Conservation (phyloP, 805 yeast species). For the Priceomyces fermenticarens region DNA sequence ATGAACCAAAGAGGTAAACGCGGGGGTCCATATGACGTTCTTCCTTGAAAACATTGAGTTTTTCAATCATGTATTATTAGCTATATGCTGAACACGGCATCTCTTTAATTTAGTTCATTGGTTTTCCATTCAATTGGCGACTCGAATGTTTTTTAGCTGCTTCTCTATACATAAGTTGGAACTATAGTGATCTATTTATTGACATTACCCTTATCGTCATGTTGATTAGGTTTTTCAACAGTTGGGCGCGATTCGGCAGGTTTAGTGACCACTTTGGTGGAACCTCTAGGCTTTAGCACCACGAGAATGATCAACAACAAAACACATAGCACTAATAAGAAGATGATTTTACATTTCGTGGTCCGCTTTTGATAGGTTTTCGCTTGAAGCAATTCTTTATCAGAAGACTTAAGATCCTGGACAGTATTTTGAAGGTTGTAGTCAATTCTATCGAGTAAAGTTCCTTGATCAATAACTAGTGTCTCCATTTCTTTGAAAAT, state of each 20-base stretch:
- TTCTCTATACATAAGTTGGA: too few relatives aligned
- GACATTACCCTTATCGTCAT: neutral
- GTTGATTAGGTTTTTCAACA: neutral
- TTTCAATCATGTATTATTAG: constrained; percentile 3
- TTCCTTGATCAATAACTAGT: constrained; percentile 92
- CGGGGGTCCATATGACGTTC: constrained; percentile 21
- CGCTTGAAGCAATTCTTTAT: constrained; percentile 73
- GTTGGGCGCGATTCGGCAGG: constrained; percentile 28
- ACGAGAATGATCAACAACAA: constrained; percentile 68
- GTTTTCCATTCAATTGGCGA: neutral
- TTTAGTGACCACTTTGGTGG: constrained; percentile 11
- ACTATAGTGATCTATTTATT: too few relatives aligned
- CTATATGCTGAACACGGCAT: neutral
- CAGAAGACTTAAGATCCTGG: constrained; percentile 71
- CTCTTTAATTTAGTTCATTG: neutral
- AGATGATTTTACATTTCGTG: constrained; percentile 84
- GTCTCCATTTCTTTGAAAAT: constrained; percentile 92
- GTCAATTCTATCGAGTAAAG: constrained; percentile 88
- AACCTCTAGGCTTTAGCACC: constrained; percentile 54
- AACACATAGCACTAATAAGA: constrained; percentile 68
- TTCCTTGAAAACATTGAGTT: neutral
- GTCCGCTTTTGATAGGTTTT: constrained; percentile 81
- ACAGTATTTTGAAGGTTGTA: constrained; percentile 84
- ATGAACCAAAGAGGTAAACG: constrained; percentile 1
- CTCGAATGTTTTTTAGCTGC: neutral